Percentiles rank a stretch among this genome's conserved stretches.
These are phyloP conservation scores for Crithidia fasciculata DNA, from an alignment of 208 protist species.

Conservation along the genomic window DNA sequence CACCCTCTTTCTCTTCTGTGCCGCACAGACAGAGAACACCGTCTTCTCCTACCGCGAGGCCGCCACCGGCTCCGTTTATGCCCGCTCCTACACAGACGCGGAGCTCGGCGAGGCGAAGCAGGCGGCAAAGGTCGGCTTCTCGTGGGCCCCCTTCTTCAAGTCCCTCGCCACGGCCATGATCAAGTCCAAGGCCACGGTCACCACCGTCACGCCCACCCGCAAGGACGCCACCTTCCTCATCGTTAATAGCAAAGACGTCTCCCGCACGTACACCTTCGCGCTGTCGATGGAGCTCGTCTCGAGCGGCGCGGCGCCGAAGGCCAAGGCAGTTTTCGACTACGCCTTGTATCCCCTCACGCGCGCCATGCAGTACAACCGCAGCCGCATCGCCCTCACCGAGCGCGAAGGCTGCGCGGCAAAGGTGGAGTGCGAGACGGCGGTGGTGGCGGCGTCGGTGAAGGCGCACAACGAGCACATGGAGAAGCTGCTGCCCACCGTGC, in stretches of 20 bases:
- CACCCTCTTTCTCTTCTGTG: slow-evolving; percentile 76
- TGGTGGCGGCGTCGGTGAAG: slow-evolving; percentile 37
- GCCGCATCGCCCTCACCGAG: slow-evolving; percentile 17
- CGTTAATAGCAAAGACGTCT: slow-evolving; percentile 67
- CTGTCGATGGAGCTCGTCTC: slow-evolving; percentile 63
- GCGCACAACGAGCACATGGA: slow-evolving; percentile 43
- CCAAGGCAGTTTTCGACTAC: slow-evolving; percentile 50
- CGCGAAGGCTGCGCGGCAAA: slow-evolving; percentile 21
- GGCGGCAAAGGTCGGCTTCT: slow-evolving; percentile 45
- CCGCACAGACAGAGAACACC: slow-evolving; percentile 46
- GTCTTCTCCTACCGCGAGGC: slow-evolving; percentile 74
- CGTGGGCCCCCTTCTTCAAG: slow-evolving; percentile 89
- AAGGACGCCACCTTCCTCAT: slow-evolving; percentile 67
- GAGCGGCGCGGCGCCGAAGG: slow-evolving; percentile 31
- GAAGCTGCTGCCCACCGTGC: slow-evolving; percentile 59
- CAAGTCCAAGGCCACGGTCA: slow-evolving; percentile 66
- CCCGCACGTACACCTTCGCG: slow-evolving; percentile 50
- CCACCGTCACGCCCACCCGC: slow-evolving; percentile 24
- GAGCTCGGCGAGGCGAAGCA: slow-evolving; percentile 70
- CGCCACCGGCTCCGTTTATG: slow-evolving; percentile 59
- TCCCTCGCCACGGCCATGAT: slow-evolving; percentile 79
- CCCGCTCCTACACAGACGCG: slow-evolving; percentile 61
- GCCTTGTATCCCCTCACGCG: slow-evolving; percentile 69
- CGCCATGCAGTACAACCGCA: slow-evolving; percentile 48
- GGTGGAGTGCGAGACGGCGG: slow-evolving; percentile 52